Evolutionary conservation across 2,329 filamentous ascomycete species (phyloP).

Genomic region (Claviceps sp.): DNA sequence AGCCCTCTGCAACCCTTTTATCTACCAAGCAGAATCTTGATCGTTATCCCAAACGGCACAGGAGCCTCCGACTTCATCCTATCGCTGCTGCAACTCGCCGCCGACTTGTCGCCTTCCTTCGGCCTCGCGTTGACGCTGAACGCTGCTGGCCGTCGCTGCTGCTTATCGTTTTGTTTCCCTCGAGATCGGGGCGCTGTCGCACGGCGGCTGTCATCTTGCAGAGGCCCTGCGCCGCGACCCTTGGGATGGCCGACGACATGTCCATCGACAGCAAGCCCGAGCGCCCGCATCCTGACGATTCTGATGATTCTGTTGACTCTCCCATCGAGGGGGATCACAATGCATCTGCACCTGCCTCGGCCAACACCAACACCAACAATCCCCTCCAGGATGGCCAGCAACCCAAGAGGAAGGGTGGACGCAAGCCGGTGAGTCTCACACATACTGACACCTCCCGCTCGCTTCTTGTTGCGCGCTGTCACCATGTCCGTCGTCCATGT

Average conservation of each 20-base stretch:
- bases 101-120: background rate
- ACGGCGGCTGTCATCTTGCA: conserved; percentile 20
- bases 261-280: conserved; percentile 38
- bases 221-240: conserved; percentile 21
- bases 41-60: conserved; percentile 5
- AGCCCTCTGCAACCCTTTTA: conserved; percentile 1
- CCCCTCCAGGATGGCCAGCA: conserved; percentile 41
- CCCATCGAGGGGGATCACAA: conserved; percentile 43
- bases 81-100: conserved; percentile 1
- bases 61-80: conserved; percentile 4
- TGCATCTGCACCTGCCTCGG: conserved; percentile 17
- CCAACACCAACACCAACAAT: conserved; percentile 12
- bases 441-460: background rate
- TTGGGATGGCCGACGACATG: conserved; percentile 53
- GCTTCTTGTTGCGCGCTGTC: background rate
- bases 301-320: conserved; percentile 47
- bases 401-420: conserved; percentile 92
- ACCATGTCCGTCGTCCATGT: background rate
- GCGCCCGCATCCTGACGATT: conserved; percentile 37
- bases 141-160: conserved; percentile 9
- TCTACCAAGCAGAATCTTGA: conserved; percentile 8
- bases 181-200: conserved; percentile 22
- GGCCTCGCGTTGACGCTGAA: background rate
- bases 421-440: conserved; percentile 72
- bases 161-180: conserved; percentile 19